Base-by-base conservation (phyloP, 2,329 filamentous ascomycete species). In the Penicillium sp. region DNA sequence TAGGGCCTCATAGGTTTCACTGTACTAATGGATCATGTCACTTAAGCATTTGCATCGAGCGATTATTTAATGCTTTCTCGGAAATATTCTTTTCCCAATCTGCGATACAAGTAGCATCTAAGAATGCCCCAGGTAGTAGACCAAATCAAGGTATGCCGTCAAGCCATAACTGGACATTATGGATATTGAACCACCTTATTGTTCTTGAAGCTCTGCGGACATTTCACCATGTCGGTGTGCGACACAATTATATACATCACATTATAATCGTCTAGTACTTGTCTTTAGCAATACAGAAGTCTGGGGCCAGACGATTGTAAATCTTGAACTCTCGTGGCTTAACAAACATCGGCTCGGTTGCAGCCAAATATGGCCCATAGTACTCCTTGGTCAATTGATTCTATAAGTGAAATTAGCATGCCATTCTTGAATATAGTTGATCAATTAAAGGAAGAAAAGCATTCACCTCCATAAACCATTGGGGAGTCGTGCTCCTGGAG, bases 331-430 rank as follows among this genome's bases (percentile, higher is more conserved):
- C 70, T 29, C 73, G 65, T 1, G 73, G 71, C 59, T 77, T 77
- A 37, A 74, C 53, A 55, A 71, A 77, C 69, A 78, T 68, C 12
- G 71, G 67, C 64, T 73, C 68, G 11, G 76, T 78, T 7, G 65
- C 59, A 14, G 65, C 69, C 2, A 76, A 56, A 55, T 77, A 78
- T 20, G 74, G 73, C 42, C 71, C 68, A 56, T 78, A 78, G 54
- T 79, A 78, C 2, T 69, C 63, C 60, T 77, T 78, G 11, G 62
- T 70, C n/a, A 74, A 47, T 68, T 75, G 73, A 14, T 66, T 55
- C 70, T 70, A 55, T 11, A 45, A 26, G 2, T 26, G 44, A 37
- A 43, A 37, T 46, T 15, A 47, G 43, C 22, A 31, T 33, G 5
- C 6, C 8, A 2, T 11, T 44, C 8, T n/a, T 6, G 14, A 43